Evolutionary conservation across 805 yeast genomes (phyloP).

Genomic region (fission yeast (Schizosaccharomyces pombe)): DNA sequence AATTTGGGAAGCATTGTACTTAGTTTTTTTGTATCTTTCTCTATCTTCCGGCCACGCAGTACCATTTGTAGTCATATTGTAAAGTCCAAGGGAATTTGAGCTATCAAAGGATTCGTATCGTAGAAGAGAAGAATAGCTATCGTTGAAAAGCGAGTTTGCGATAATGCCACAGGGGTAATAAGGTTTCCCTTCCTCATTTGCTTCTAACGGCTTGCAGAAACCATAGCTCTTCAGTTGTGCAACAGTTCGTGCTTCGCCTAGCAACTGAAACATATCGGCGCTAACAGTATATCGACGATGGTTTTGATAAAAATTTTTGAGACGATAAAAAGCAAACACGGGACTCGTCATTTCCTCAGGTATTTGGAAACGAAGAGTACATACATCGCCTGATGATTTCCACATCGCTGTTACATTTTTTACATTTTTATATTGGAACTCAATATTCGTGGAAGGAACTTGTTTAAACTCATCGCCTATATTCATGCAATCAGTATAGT

Average conservation of each 20-base stretch:
- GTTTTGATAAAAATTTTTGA: slow-evolving; percentile 81
- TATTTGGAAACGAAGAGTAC: slow-evolving; percentile 47
- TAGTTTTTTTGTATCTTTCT: slow-evolving; percentile 45
- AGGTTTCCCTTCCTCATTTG: slow-evolving; percentile 27
- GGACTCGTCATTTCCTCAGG: slow-evolving; percentile 52
- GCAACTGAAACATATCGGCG: slow-evolving; percentile 54
- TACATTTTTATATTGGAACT: neutral
- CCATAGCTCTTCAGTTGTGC: slow-evolving; percentile 25
- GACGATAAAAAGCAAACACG: slow-evolving; percentile 51
- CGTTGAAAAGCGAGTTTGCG: slow-evolving; percentile 82
- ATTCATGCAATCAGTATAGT: slow-evolving; percentile 46
- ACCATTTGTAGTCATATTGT: slow-evolving; percentile 26
- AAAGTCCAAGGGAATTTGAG: slow-evolving; percentile 8
- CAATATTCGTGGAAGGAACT: neutral
- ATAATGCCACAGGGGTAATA: slow-evolving; percentile 88
- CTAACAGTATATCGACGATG: slow-evolving; percentile 83
- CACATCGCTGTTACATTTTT: neutral
- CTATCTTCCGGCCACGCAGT: slow-evolving; percentile 76
- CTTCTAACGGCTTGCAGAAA: slow-evolving; percentile 41
- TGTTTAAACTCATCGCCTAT: slow-evolving; percentile 18
- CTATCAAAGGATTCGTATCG: neutral
- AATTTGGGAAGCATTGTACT: slow-evolving; percentile 40
- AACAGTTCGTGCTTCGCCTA: slow-evolving; percentile 43
- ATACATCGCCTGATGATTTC: slow-evolving; percentile 16
- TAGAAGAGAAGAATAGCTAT: slow-evolving; percentile 31